phyloP scores from a whole-genome alignment of 2,329 filamentous ascomycete species.

The Stemphylium beticola region DNA sequence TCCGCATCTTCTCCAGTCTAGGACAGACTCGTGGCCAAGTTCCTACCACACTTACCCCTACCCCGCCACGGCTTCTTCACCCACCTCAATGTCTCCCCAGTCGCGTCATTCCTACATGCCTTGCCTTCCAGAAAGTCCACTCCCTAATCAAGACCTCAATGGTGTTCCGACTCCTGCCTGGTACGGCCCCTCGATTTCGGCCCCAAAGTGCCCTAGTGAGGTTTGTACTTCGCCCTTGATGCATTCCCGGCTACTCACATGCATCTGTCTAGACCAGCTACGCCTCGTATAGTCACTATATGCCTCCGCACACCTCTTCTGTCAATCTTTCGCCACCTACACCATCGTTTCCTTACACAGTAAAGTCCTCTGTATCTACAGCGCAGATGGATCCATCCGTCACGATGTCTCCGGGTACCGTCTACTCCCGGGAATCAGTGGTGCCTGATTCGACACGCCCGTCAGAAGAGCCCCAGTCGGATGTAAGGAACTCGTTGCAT shows the following conservation, averaged over 20 bases:
- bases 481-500: conserved; percentile 13
- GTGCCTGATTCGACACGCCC: conserved; percentile 25
- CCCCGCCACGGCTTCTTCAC: conserved; percentile 35
- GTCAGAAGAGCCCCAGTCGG: conserved; percentile 29
- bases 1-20: conserved; percentile 41
- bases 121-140: conserved; percentile 34
- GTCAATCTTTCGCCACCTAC: conserved; percentile 29
- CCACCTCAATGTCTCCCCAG: conserved; percentile 42
- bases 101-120: conserved; percentile 39
- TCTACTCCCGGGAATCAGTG: conserved; percentile 37
- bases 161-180: conserved; percentile 35
- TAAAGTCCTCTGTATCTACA: conserved; percentile 26
- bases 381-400: conserved; percentile 28
- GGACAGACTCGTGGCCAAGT: conserved; percentile 36
- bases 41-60: conserved; percentile 35
- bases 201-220: conserved; percentile 36
- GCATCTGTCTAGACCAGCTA: conserved; percentile 30
- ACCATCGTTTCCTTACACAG: conserved; percentile 31
- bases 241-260: conserved; percentile 15
- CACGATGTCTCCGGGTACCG: conserved; percentile 41
- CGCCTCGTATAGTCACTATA: conserved; percentile 40
- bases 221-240: conserved; percentile 30
- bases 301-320: conserved; percentile 41
- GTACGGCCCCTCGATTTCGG: conserved; percentile 39
- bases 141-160: conserved; percentile 34